Percentiles rank a stretch among this genome's conserved stretches.
phyloP scores from a whole-genome alignment of 177 flowering plant species.

The Vitis hybrid region DNA sequence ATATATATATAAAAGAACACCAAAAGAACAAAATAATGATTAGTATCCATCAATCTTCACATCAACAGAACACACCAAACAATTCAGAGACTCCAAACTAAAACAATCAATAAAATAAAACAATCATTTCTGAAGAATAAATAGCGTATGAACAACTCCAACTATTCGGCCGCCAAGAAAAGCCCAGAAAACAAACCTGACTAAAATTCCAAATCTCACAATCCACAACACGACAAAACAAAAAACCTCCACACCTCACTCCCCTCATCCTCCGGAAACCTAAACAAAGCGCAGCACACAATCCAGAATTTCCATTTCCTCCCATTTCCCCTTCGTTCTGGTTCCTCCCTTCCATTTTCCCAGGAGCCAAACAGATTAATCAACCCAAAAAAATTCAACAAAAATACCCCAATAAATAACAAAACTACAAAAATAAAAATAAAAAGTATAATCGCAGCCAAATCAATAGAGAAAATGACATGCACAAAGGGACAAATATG shows the following conservation, averaged over 20 bases:
- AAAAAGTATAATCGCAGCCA: neutral
- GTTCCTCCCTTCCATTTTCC: too few species aligned
- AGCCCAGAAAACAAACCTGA: neutral
- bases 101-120: neutral
- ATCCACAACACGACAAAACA: too few species aligned
- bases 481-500: neutral
- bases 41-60: neutral
- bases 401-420: neutral
- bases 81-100: neutral
- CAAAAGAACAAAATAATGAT: neutral
- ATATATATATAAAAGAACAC: neutral
- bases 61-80: neutral
- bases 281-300: too few species aligned
- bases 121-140: neutral
- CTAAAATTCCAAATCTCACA: neutral
- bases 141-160: neutral
- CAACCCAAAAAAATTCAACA: too few species aligned
- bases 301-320: too few species aligned
- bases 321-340: too few species aligned
- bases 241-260: too few species aligned
- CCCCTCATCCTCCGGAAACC: too few species aligned
- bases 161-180: too few species aligned
- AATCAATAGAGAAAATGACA: neutral
- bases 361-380: neutral
- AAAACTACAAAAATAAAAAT: neutral